Evolutionary conservation across 768 basidiomycete species (phyloP).

Genomic region (Lactarius akahatsu): DNA sequence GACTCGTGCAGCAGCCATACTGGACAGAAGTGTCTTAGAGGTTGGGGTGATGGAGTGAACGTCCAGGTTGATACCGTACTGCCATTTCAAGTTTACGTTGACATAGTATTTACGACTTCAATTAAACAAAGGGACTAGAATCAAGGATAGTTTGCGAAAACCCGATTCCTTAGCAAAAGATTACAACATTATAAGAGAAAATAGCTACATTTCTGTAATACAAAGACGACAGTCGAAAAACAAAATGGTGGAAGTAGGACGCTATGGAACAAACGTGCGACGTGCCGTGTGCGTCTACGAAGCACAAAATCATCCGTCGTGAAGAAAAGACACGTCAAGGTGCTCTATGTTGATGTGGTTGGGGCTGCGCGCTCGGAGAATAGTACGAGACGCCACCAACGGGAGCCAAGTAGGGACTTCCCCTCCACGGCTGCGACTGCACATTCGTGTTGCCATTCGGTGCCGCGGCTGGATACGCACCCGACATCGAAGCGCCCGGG

Average conservation of each 20-base stretch:
- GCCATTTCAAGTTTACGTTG: too few relatives aligned
- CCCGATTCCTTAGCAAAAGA: not conserved
- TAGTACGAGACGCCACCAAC: constrained; percentile 15
- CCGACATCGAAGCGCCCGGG: constrained; percentile 18
- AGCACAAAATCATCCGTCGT: not conserved
- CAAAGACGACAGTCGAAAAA: not conserved
- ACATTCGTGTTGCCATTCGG: constrained; percentile 14
- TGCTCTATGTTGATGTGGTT: constrained; percentile 26
- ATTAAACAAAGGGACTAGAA: too few relatives aligned
- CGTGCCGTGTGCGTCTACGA: not conserved
- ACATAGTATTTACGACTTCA: too few relatives aligned
- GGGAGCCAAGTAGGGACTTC: constrained; percentile 13
- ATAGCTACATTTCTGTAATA: constrained; percentile 19
- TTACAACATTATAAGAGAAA: constrained; percentile 16
- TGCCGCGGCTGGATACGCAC: constrained; percentile 7
- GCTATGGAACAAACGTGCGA: not conserved
- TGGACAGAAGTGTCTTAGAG: too few relatives aligned
- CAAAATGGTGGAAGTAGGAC: not conserved
- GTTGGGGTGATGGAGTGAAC: too few relatives aligned
- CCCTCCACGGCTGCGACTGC: constrained; percentile 18
- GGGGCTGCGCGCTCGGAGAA: constrained; percentile 13
- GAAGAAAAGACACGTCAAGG: constrained; percentile 3
- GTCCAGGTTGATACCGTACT: too few relatives aligned
- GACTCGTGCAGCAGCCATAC: too few relatives aligned
- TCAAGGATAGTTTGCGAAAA: not conserved